Base-by-base conservation (phyloP, 352 stramenopile genomes). In the Synura sp. region DNA sequence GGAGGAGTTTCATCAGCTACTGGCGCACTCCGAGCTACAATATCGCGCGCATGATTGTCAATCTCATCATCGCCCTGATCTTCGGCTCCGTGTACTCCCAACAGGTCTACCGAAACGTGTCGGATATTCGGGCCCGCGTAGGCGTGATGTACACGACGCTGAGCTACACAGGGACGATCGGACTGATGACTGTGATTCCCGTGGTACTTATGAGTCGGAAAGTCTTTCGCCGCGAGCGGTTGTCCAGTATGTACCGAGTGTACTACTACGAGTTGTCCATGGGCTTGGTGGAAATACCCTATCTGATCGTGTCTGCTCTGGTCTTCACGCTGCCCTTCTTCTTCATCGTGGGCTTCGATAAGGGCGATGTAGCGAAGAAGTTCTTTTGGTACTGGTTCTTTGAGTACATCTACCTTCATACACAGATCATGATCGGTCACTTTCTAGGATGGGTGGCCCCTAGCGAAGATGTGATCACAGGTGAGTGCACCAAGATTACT, bases 221-320 rank as follows among this genome's bases (percentile, higher is more conserved):
- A 35, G 87, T 90, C 42, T 96, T 92, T 81, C 97, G 97, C 85
- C 85, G 92, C 4, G 92, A 97, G 81, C 90, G 93, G 31, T 87
- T 89, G 17, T 87, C 90, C 19, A 81, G 92, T 80, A 96, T 94
- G 78, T 98, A 98, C 80, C 86, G 89, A 22, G 82, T 88, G 32
- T 77, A 87, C 0, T 89, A 90, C 80, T 93, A 96, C 57, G 85
- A 84, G 42, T 60, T 93, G 7, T 87, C 87, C 9, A 89, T 87
- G 60, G 91, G 87, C 12, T 32, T 97, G 33, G 85, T 86, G 0
- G 91, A 96, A 84, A 34, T 75, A 75, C 60, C 60, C 29, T 75
- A 75, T n/a, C 15, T 75, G 9, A 22, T 75, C 2, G 22, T 75
- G 17, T 31, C 32, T 7, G 12, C 60, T 4, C 12, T 75, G 7